Evolutionary conservation across 805 yeast species (phyloP).

Genomic region (Myxozyma vanderwaltii): DNA sequence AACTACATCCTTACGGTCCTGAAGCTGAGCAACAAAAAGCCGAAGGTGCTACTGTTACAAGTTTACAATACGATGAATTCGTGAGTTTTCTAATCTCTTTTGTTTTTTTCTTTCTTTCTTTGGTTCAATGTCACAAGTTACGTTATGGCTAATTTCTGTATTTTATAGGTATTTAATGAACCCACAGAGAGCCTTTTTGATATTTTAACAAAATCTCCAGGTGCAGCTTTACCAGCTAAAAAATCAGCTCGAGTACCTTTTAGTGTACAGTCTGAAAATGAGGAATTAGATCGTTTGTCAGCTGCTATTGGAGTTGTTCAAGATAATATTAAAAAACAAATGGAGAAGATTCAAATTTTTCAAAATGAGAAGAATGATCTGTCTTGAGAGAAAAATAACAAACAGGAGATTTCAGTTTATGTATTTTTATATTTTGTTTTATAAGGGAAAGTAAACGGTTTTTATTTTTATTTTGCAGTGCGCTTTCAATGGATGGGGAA

Average conservation of each 20-base stretch:
- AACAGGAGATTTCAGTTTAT: no score
- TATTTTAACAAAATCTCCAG: slow-evolving; percentile 67
- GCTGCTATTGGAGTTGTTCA: slow-evolving; percentile 51
- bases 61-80: slow-evolving; percentile 79
- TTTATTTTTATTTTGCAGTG: not conserved
- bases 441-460: not conserved
- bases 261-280: slow-evolving; percentile 58
- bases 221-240: slow-evolving; percentile 43
- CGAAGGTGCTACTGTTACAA: slow-evolving; percentile 51
- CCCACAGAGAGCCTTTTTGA: slow-evolving; percentile 91
- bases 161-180: slow-evolving; percentile 62
- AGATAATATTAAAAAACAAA: slow-evolving; percentile 49
- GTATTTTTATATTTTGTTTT: not conserved
- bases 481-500: no score
- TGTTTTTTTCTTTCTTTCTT: no score
- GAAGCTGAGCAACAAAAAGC: slow-evolving; percentile 41
- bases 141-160: not conserved
- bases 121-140: no score
- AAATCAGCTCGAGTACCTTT: slow-evolving; percentile 47
- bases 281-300: slow-evolving; percentile 61
- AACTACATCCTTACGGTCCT: slow-evolving; percentile 79
- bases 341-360: slow-evolving; percentile 44
- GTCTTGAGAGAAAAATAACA: no score
- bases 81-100: no score
- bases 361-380: slow-evolving; percentile 38